Base-by-base conservation (phyloP, 1,139 yeast genomes). In the Geotrichum carabidarum region DNA sequence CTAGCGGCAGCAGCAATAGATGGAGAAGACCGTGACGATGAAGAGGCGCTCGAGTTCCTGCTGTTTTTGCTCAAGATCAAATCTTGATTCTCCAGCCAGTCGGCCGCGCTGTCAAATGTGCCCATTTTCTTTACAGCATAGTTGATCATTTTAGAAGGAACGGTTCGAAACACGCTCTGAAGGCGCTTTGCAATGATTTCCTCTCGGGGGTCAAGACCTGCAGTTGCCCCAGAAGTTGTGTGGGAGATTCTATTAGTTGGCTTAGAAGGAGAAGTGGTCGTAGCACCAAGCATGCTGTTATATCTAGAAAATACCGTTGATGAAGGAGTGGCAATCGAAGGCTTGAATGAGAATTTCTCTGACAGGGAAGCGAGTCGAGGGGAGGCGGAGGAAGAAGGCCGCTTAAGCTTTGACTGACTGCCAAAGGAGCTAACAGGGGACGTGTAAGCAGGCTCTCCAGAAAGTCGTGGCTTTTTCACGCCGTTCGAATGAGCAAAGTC, bases 21-120 rank as follows among this genome's bases (percentile, higher is more conserved):
- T 12, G 44, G 40, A 2, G 48, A 35, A 17, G 44, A 43, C 6
- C 44, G 22, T 2, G 61, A 45, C n/a, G 51, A 43, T 11, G 44
- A 42, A 34, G 51, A 36, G 36, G 49, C 45, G 38, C 50, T 51
- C 35, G 51, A 57, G 31, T 14, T 42, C 18, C 42, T 35, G 46
- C 50, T 51, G 42, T 43, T 44, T 11, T 48, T 42, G 11, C 47
- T 14, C 38, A 35, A 12, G n/a, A 42, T 30, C 37, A 51, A 55
- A 17, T 58, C 61, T 37, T 60, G 60, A 32, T 57, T 52, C 8
- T 60, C 56, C 44, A 71, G 63, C 72, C 73, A 71, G 30, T 61
- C 63, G 17, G 68, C 65, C 18, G 75, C 72, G 35, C 62, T 68
- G 44, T 71, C 72, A 55, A 63, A 69, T 14, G 71, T 69, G 43